Base-by-base conservation (phyloP, 176 grass and related monocot species). In the Eremochloa ophiuroides region DNA sequence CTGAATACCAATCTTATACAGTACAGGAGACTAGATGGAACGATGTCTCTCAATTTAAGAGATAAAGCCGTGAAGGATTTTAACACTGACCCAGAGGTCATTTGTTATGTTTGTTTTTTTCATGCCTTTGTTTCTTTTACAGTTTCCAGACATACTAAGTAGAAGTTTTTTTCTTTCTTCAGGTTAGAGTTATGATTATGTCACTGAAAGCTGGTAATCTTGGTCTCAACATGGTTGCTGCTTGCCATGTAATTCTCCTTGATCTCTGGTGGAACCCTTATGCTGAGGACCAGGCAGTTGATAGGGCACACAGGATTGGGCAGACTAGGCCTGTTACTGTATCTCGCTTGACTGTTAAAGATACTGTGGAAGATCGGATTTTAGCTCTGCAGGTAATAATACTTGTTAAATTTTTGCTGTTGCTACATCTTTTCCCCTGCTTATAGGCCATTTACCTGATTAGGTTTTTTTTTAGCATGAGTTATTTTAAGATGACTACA, bases 211-310 rank as follows among this genome's bases (percentile, higher is more conserved):
- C 94, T 48, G 94, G 90, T 42, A 97, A 90, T 87, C 88, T 97
- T 79, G 94, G 94, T 74, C 86, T 97, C 25, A 97, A 97, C 59
- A 97, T 97, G 94, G 86, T 97, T 84, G 88, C 94, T 81, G 94
- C 94, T 60, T 93, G 90, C 83, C 91, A 91, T 87, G 94, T 97
- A 56, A 97, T 97, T 88, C 88, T 97, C 64, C 94, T 97, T 71
- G 94, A 97, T 91, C 90, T 93, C 82, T 97, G 94, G 94, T 97
- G 94, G 94, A 97, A 97, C 63, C 94, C 94, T 74, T 84, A 88
- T 73, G 86, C 94, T 61, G 94, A 97, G 87, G 94, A 97, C 68
- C 94, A 97, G 76, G 94, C 94, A 76, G 46, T 97, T 82, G 94
- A 97, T 83, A 85, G 94, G 85, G 91, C 94, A 42, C 94, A 97